Evolutionary conservation across 371 early-diverging fungal genomes (phyloP), one percentile per base, ranked within the genome.

Genomic region (Mucor indicus): DNA sequence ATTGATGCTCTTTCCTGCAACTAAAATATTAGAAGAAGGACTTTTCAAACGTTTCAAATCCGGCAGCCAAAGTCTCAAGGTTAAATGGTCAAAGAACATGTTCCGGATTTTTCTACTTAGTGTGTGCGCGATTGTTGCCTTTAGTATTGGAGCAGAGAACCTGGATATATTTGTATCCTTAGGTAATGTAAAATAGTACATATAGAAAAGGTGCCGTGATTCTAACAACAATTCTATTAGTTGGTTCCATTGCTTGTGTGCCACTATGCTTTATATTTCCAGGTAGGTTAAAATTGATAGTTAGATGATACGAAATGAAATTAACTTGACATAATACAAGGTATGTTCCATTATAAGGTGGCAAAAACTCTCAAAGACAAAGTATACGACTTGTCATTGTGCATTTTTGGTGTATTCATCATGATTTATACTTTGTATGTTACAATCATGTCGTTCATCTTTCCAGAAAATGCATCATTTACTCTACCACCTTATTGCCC

Each of bases 61-160:
- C 13, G 81, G 81, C 16, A 52, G 53, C 21, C 22, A 57, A 16
- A 47, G 42, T 17, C 6, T 50, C 1, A 47, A 62, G 36, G 58
- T 81, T 49, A 87, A 87, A 61, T 82, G 85, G 85, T 64, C 70
- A 33, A 89, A 89, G 77, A 89, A 89, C 53, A 35, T 63, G 3
- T 68, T 79, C 40, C 66, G 90, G 29, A 50, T 72, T 20, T 10
- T 59, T 3, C 54, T 86, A 40, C 73, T 75, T 31, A 32, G 58
- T 16, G 31, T 62, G 30, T 78, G 86, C 43, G 67, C 79, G n/a
- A 49, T 67, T 3, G 59, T 83, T 43, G 80, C 85, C 0, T 86
- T 73, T 62, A 55, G 53, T 33, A 63, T 75, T 7, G 89, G 89
- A 23, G 73, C 80, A n/a, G 72, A 76, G 35, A 78, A 80, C 42